Conservation (phyloP, 495 filamentous ascomycete species). For the Pyrenopolyporus hunteri region DNA sequence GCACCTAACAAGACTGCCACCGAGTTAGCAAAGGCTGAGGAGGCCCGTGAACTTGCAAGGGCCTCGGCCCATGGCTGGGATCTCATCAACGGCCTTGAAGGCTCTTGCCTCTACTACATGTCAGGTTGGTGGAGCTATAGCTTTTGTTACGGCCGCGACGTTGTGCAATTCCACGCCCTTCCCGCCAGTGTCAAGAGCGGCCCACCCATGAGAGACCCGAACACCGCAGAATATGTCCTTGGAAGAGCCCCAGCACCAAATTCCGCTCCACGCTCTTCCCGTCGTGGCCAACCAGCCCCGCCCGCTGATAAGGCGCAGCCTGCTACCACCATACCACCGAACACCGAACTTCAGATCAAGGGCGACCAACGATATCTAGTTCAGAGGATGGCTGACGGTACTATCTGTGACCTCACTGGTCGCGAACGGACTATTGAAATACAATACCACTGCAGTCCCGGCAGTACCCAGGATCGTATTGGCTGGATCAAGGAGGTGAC, state of each 20-base stretch:
- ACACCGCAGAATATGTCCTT: conserved; percentile 79
- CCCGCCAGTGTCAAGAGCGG: conserved; percentile 65
- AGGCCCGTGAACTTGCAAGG: conserved; percentile 82
- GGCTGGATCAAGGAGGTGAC: conserved; percentile 94
- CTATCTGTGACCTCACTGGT: conserved; percentile 89
- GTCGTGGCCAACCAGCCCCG: conserved; percentile 44
- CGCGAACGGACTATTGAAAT: conserved; percentile 85
- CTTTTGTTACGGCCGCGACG: conserved; percentile 88
- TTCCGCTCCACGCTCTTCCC: conserved; percentile 30
- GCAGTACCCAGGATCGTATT: conserved; percentile 76
- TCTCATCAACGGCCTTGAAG: conserved; percentile 85
- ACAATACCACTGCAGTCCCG: conserved; percentile 89
- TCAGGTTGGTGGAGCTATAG: conserved; percentile 97
- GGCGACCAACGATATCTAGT: conserved; percentile 90
- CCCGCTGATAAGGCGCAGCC: conserved; percentile 38
- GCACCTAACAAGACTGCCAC: conserved; percentile 64
- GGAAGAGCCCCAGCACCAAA: conserved; percentile 56
- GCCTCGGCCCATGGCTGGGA: conserved; percentile 88
- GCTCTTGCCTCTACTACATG: conserved; percentile 86
- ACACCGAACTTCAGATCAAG: conserved; percentile 76
- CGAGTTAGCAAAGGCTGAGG: conserved; percentile 69
- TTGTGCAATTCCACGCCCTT: conserved; percentile 91
- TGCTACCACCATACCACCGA: conserved; percentile 50
- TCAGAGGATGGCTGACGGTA: conserved; percentile 83
- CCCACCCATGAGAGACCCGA: conserved; percentile 74